Evolutionary conservation across 169 alveolate species (phyloP).

Genomic region (Cryptosporidium ubiquitum): DNA sequence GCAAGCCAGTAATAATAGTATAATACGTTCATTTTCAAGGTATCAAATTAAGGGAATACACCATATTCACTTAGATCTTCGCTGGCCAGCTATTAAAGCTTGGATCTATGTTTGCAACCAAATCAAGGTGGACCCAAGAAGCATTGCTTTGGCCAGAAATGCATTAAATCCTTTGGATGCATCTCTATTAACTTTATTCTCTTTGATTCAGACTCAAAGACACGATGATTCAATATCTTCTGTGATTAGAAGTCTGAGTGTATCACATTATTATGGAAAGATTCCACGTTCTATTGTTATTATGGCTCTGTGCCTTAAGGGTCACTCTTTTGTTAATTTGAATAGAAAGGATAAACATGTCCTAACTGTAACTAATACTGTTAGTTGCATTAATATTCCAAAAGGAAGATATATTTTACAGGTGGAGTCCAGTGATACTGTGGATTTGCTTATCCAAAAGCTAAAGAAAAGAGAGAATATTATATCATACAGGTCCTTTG

Average conservation of each 20-base stretch:
- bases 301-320: neutral
- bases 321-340: constrained; percentile 8
- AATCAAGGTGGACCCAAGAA: constrained; percentile 51
- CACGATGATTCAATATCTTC: neutral
- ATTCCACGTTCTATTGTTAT: neutral
- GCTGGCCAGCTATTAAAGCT: constrained; percentile 62
- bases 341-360: neutral
- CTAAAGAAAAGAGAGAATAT: neutral
- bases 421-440: neutral
- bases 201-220: constrained; percentile 14
- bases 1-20: neutral
- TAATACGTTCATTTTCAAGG: constrained; percentile 26
- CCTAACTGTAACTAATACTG: neutral
- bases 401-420: constrained; percentile 6
- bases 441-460: neutral
- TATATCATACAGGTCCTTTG: neutral
- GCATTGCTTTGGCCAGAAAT: constrained; percentile 42
- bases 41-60: constrained; percentile 10
- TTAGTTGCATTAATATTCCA: neutral
- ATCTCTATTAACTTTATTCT: constrained; percentile 13
- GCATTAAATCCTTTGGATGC: constrained; percentile 12
- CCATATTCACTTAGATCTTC: constrained; percentile 42
- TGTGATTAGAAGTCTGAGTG: neutral
- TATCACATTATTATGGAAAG: constrained; percentile 10
- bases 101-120: constrained; percentile 37